phyloP scores from a whole-genome alignment of 768 basidiomycete genomes.

The Boletus subparvulus region DNA sequence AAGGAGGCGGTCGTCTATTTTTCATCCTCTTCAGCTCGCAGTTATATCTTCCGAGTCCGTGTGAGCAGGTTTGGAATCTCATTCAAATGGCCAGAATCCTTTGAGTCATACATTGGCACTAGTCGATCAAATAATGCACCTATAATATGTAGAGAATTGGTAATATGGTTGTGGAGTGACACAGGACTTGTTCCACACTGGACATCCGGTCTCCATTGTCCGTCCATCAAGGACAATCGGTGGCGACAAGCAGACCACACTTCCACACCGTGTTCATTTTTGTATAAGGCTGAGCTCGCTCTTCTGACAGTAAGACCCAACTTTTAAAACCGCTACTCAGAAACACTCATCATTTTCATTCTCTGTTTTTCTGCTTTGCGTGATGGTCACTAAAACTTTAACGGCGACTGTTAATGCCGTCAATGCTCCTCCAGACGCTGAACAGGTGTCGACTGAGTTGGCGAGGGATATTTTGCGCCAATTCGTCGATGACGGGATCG shows the following conservation, averaged over 20 bases:
- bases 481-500: background rate
- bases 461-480: background rate
- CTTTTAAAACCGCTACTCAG: background rate
- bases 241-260: background rate
- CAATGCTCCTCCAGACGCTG: background rate
- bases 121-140: too few species aligned
- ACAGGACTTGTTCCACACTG: background rate
- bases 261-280: background rate
- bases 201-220: background rate
- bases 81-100: too few species aligned
- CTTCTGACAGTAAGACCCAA: background rate
- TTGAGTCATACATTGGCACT: too few species aligned
- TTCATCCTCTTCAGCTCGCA: background rate
- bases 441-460: background rate
- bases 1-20: conserved; percentile 5
- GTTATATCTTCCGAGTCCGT: background rate
- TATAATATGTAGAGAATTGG: background rate
- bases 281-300: too few species aligned
- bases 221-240: background rate
- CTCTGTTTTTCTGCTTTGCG: background rate
- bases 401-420: too few species aligned
- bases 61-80: too few species aligned
- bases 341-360: background rate
- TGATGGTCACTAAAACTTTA: background rate
- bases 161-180: background rate